Evolutionary conservation across 805 yeast genomes (phyloP).

Genomic region (Metschnikowia proteae): DNA sequence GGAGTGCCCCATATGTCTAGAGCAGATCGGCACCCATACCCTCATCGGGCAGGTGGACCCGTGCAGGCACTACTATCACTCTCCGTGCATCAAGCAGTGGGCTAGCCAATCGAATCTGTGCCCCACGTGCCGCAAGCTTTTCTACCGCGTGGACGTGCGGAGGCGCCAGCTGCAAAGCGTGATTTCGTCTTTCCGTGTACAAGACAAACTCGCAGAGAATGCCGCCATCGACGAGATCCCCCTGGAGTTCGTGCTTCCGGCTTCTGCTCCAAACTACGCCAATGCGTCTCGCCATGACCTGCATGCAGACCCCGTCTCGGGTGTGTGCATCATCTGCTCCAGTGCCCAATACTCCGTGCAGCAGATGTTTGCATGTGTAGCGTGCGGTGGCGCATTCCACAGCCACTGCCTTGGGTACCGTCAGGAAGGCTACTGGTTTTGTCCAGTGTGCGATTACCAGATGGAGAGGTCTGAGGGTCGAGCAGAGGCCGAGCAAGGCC

Average conservation of each 20-base stretch:
- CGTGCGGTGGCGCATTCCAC: conserved; percentile 41
- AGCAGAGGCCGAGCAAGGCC: neutral
- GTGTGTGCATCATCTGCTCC: conserved; percentile 33
- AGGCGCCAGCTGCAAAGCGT: conserved; percentile 10
- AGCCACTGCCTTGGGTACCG: conserved; percentile 34
- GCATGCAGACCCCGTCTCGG: conserved; percentile 8
- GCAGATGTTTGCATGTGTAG: conserved; percentile 25
- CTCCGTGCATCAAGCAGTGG: conserved; percentile 57
- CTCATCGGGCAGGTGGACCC: conserved; percentile 24
- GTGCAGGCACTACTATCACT: conserved; percentile 57
- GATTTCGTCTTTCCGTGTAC: conserved; percentile 18
- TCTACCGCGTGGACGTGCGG: conserved; percentile 34
- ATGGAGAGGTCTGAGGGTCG: conserved; percentile 26
- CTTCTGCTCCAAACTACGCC: conserved; percentile 2
- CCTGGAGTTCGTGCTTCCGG: conserved; percentile 29
- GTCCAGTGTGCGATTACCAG: conserved; percentile 49
- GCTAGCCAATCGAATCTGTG: conserved; percentile 52
- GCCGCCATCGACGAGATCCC: conserved; percentile 39
- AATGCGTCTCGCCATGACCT: neutral
- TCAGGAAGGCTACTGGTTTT: conserved; percentile 35
- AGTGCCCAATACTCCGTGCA: conserved; percentile 30
- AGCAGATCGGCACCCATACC: conserved; percentile 12
- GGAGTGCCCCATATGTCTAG: conserved; percentile 64
- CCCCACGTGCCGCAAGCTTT: conserved; percentile 56
- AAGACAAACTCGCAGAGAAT: conserved; percentile 31